Conservation (phyloP, 2,329 filamentous ascomycete species). For the Sporothrix luriei region DNA sequence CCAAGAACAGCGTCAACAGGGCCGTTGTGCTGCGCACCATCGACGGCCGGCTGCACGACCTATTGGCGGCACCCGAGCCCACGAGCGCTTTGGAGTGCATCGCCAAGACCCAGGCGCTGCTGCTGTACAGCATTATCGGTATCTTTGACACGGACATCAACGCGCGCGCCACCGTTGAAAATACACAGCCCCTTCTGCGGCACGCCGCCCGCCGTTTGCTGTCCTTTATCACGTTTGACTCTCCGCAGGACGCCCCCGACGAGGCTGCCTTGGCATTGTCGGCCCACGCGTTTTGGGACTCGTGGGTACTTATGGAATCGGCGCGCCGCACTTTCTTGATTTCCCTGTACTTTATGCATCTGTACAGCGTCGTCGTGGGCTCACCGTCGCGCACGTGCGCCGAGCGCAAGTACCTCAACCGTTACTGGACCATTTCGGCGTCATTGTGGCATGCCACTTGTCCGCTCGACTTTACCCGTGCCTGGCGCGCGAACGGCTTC, state of each 20-base stretch:
- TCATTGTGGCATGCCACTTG: slow-evolving; percentile 46
- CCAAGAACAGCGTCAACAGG: slow-evolving; percentile 53
- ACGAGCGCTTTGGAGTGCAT: slow-evolving; percentile 41
- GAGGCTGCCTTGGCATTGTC: slow-evolving; percentile 39
- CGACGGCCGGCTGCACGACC: slow-evolving; percentile 48
- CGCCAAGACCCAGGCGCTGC: slow-evolving; percentile 48
- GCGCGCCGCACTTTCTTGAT: slow-evolving; percentile 55
- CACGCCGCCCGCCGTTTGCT: slow-evolving; percentile 43
- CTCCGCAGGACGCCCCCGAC: slow-evolving; percentile 14
- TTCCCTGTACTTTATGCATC: slow-evolving; percentile 50
- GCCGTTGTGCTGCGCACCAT: slow-evolving; percentile 54
- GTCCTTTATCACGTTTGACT: slow-evolving; percentile 12
- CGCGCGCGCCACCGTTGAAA: slow-evolving; percentile 42
- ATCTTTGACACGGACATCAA: slow-evolving; percentile 50
- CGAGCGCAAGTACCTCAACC: slow-evolving; percentile 41
- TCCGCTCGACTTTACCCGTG: slow-evolving; percentile 45
- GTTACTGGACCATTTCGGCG: slow-evolving; percentile 48
- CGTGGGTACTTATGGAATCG: slow-evolving; percentile 58
- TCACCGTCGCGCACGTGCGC: slow-evolving; percentile 39
- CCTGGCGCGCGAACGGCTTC: slow-evolving; percentile 44
- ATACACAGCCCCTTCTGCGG: slow-evolving; percentile 42
- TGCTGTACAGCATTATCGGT: slow-evolving; percentile 52
- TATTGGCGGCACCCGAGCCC: slow-evolving; percentile 46
- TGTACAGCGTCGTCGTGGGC: slow-evolving; percentile 44
- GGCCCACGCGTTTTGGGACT: slow-evolving; percentile 52